Base-by-base conservation (phyloP, 139 green algal genomes). In the Coelastrella sp. region DNA sequence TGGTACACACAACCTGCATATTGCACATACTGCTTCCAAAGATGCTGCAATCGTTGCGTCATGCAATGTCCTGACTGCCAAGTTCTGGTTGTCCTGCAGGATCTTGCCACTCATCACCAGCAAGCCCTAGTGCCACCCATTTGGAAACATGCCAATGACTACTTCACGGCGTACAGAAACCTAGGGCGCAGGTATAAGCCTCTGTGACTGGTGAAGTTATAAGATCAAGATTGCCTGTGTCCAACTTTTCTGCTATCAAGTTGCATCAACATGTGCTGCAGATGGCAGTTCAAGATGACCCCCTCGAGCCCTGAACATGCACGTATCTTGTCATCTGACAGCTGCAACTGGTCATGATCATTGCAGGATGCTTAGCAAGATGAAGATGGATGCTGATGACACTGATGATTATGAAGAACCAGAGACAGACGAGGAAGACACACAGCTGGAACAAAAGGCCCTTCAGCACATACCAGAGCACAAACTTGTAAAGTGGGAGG, bases 321-420 rank as follows among this genome's bases (percentile, higher is more conserved):
- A n/a, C n/a, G n/a, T n/a, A n/a, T n/a, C n/a, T n/a, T n/a, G n/a
- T n/a, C n/a, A n/a, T n/a, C n/a, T n/a, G n/a, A 67, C 59, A 35
- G 15, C 17, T 67, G 59, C 38, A 40, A n/a, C 32, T 71, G 8
- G 5, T 40, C 11, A 11, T 67, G 59, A 13, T 19, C 27, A 7
- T 30, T 72, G 63, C 32, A 72, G 30, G 63, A 7, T 78, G 7
- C 41, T 67, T 40, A 51, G 32, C 32, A 81, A 81, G 32, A 8
- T 68, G 48, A 32, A 53, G 50, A 48, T 81, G 2, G 73, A 68
- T 48, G 73, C 48, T 50, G 73, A 67, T 30, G 73, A 81, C 15
- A n/a, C 23, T 50, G 73, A 81, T 21, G 73, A 81, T 25, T 81
- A 81, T 25, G 73, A 81, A 21, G 48, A 81, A 7, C 73, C 73